A percentile compares a stretch with the other conserved stretches of the same genome.
Evolutionary conservation across 169 alveolate genomes (phyloP).

Genomic region (Theileria orientalis): DNA sequence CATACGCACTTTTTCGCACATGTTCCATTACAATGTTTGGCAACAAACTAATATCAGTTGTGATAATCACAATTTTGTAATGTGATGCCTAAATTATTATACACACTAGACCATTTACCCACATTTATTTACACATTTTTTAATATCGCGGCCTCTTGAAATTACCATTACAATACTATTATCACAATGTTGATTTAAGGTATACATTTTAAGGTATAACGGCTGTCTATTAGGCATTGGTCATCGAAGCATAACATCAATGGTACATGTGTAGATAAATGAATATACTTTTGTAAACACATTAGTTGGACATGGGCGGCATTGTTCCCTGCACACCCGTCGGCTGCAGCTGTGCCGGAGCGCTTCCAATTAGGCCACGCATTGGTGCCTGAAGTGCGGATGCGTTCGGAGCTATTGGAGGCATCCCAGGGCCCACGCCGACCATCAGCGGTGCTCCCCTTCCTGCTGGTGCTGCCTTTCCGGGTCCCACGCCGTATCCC

Average conservation of each 20-base stretch:
- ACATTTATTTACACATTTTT: too few species aligned
- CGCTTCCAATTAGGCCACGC: slow-evolving; percentile 70
- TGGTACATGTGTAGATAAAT: too few species aligned
- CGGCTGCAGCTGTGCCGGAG: slow-evolving; percentile 67
- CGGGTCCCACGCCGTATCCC: slow-evolving; percentile 68
- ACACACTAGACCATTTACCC: too few species aligned
- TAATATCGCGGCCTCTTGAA: too few species aligned
- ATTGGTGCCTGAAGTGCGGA: slow-evolving; percentile 65
- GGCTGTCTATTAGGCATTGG: too few species aligned
- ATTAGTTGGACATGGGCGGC: slow-evolving; percentile 62
- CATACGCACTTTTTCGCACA: neutral
- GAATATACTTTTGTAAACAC: too few species aligned
- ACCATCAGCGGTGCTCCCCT: slow-evolving; percentile 68
- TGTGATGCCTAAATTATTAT: too few species aligned
- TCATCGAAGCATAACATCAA: too few species aligned
- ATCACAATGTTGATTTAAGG: too few species aligned
- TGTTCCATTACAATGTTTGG: neutral
- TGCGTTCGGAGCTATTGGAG: slow-evolving; percentile 36
- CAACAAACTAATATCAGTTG: neutral
- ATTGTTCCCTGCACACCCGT: slow-evolving; percentile 52
- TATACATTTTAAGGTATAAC: too few species aligned
- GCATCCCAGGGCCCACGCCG: slow-evolving; percentile 58
- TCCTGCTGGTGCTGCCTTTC: slow-evolving; percentile 75
- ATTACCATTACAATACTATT: too few species aligned
- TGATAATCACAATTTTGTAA: neutral